Base-by-base conservation (phyloP, 2,329 filamentous ascomycete species). In the Emergomyces africanus region DNA sequence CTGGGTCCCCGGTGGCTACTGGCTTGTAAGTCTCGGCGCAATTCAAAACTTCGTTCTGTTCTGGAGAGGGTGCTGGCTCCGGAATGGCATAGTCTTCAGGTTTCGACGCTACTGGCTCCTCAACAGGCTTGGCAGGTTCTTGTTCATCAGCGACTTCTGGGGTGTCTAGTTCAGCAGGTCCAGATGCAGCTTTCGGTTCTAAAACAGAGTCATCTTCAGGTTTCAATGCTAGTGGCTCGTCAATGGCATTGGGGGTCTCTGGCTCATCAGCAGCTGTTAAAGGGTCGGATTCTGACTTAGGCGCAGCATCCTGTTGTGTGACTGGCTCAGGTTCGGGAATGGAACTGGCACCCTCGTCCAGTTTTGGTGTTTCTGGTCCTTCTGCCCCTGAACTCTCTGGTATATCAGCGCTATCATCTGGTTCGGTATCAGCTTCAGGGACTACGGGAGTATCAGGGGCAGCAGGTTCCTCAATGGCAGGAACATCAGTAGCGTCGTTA, bases 401-500 rank as follows among this genome's bases (percentile, higher is more conserved):
- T 20, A 25, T 10, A 18, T 35, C 54, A 46, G 42, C 25, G 39
- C 23, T 25, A 14, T n/a, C 39, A n/a, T 28, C 28, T 10, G 39
- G 39, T 5, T 20, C n/a, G 9, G 54, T 14, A 9, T n/a, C 51
- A 48, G 30, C 35, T 25, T 44, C 50, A 14, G 30, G 8, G 2
- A 15, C 51, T 9, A 9, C 42, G 1, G 41, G 10, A 20, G 46
- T 35, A 41, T 33, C 48, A 50, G 42, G 49, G 12, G 35, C 28
- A 30, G 51, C 42, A 23, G 44, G 20, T 20, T 54, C 58, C 28
- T 62, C 37, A 57, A 28, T 49, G 8, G 39, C 46, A 14, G 57
- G 23, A 44, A 63, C 61, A 18, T 64, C 60, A 33, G 55, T 18
- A n/a, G 58, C 23, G 25, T 57, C 55, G 25, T 62, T 54, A 10